A percentile compares a stretch with the other conserved stretches of the same genome.
These are phyloP conservation scores for Aspergillus piperis DNA, from an alignment of 2,329 filamentous ascomycete species.

Conservation along the genomic window DNA sequence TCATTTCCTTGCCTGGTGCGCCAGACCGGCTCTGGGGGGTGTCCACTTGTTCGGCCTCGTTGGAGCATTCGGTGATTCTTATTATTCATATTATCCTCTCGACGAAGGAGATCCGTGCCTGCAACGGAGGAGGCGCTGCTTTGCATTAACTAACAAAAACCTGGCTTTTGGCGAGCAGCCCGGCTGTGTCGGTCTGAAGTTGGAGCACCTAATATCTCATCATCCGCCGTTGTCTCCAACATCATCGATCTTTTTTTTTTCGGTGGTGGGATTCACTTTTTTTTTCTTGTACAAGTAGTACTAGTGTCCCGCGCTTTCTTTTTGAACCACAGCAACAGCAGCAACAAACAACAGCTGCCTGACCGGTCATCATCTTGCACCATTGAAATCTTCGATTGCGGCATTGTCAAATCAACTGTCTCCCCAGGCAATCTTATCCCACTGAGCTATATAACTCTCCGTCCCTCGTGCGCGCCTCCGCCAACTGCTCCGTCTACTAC, in stretches of 20 bases:
- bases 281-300: not conserved
- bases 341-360: not conserved
- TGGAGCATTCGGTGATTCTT: conserved; percentile 13
- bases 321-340: not conserved
- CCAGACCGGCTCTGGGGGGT: conserved; percentile 6
- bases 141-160: conserved; percentile 18
- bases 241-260: not conserved
- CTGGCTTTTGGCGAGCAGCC: conserved; percentile 14
- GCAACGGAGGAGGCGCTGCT: conserved; percentile 7
- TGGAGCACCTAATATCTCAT: conserved; percentile 8
- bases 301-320: not conserved
- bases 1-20: conserved; percentile 9
- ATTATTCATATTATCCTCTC: conserved; percentile 21
- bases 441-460: conserved; percentile 9
- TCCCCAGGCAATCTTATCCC: conserved; percentile 3
- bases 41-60: conserved; percentile 10
- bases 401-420: conserved; percentile 19
- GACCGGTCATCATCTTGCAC: conserved; percentile 20
- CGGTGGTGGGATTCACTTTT: not conserved
- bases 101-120: conserved; percentile 1
- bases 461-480: not conserved
- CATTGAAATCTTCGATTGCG: conserved; percentile 26
- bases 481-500: conserved; percentile 4
- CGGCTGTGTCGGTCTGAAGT: conserved; percentile 7
- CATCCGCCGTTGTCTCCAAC: conserved; percentile 11